Conservation (phyloP, 225 moss, liverwort and hornwort genomes). For the Bryoerythrophyllum caledonicum region DNA sequence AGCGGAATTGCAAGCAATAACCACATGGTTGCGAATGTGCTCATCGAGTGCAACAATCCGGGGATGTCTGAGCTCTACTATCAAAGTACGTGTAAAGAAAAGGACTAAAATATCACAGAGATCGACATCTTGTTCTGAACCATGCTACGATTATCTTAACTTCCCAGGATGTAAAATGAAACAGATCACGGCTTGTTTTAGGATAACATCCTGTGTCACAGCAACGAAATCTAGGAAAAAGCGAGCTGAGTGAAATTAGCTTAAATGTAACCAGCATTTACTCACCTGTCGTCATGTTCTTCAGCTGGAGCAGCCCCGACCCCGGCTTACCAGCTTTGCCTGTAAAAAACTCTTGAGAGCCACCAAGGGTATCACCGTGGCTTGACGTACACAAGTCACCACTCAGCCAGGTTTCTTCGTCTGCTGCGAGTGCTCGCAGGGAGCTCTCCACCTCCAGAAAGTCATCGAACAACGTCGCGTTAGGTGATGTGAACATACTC, state of each 20-base stretch:
- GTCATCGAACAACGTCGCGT: constrained; percentile 50
- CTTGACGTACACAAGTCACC: constrained; percentile 36
- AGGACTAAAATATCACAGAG: background rate
- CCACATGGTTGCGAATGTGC: background rate
- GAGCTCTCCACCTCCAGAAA: constrained; percentile 68
- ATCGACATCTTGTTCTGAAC: background rate
- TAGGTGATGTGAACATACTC: constrained; percentile 37
- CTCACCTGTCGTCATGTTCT: constrained; percentile 47
- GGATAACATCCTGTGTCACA: background rate
- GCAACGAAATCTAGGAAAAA: background rate
- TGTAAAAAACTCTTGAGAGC: constrained; percentile 34
- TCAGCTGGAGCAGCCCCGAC: constrained; percentile 42
- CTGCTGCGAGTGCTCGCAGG: constrained; percentile 45
- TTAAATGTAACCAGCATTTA: background rate
- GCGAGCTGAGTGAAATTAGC: background rate
- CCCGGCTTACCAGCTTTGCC: constrained; percentile 23
- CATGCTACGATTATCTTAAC: background rate
- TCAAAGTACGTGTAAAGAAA: too few species aligned
- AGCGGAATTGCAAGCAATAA: background rate
- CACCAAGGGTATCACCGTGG: constrained; percentile 30
- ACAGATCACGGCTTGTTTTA: background rate
- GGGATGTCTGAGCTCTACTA: too few species aligned
- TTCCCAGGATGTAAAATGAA: background rate
- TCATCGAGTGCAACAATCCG: too few species aligned
- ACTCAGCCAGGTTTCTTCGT: constrained; percentile 22